Evolutionary conservation across 305 asterid genomes (phyloP).

Genomic region (Fraxinus greggii): DNA sequence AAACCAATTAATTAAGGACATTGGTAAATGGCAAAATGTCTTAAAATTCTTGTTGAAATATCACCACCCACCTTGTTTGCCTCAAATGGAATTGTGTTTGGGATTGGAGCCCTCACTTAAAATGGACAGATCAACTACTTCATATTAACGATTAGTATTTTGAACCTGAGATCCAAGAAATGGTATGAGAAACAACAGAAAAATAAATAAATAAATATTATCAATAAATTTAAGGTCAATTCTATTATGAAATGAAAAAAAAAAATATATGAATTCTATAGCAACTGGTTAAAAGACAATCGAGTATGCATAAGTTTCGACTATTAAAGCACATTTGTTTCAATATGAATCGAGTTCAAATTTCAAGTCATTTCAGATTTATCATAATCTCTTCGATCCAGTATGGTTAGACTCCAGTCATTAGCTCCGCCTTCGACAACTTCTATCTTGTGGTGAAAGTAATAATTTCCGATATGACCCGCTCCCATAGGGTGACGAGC

Average conservation of each 20-base stretch:
- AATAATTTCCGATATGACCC: not conserved
- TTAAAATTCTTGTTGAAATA: constrained; percentile 33
- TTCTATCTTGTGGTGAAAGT: not conserved
- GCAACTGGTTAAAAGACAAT: not conserved
- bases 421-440: not conserved
- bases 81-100: constrained; percentile 11
- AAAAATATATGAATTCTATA: not conserved
- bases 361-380: not conserved
- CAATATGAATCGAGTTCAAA: not conserved
- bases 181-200: not conserved
- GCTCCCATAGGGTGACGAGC: not conserved
- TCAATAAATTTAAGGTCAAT: not conserved
- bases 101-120: not conserved
- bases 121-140: not conserved
- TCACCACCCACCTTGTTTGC: constrained; percentile 28
- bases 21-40: constrained; percentile 23
- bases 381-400: not conserved
- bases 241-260: not conserved
- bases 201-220: not conserved
- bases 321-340: not conserved
- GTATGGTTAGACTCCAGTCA: not conserved
- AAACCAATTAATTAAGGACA: not conserved
- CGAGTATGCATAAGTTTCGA: not conserved
- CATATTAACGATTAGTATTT: not conserved
- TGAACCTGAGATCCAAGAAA: not conserved